Conservation (phyloP, 768 basidiomycete species). For the Auriscalpium vulgare region DNA sequence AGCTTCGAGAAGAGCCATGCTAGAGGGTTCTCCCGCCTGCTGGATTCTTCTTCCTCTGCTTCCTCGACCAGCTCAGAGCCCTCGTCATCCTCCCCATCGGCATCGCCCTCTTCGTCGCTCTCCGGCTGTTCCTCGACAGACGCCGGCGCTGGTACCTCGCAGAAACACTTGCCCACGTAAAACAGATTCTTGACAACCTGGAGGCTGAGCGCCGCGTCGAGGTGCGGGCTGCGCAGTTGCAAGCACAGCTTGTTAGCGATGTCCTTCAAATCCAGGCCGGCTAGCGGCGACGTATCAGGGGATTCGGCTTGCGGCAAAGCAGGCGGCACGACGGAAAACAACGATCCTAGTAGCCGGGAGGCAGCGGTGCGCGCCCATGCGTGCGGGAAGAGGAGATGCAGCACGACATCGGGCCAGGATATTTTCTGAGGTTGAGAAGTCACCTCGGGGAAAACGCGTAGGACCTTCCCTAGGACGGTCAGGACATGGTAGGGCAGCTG, state of each 20-base stretch:
- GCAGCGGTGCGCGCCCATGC: constrained; percentile 87
- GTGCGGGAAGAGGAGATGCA: constrained; percentile 81
- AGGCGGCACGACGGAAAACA: constrained; percentile 51
- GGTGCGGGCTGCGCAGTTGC: constrained; percentile 75
- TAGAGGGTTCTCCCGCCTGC: constrained; percentile 40
- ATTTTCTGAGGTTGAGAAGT: constrained; percentile 38
- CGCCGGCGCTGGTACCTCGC: constrained; percentile 27
- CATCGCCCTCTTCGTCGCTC: constrained; percentile 25
- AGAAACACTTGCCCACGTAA: constrained; percentile 84
- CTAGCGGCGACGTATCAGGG: constrained; percentile 17
- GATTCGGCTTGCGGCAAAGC: constrained; percentile 23
- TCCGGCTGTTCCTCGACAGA: constrained; percentile 22
- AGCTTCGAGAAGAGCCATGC: constrained; percentile 94
- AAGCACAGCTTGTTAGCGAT: constrained; percentile 65
- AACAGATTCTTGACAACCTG: constrained; percentile 92
- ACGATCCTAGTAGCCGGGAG: constrained; percentile 62
- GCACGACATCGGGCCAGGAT: constrained; percentile 54
- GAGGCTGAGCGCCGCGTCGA: constrained; percentile 64
- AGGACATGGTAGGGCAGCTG: constrained; percentile 78
- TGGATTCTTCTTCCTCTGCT: constrained; percentile 4
- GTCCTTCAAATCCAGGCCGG: constrained; percentile 47
- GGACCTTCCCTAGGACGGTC: constrained; percentile 52
- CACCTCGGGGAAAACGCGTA: constrained; percentile 47
- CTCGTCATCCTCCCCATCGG: constrained; percentile 22
- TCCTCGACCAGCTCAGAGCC: constrained; percentile 2